These are phyloP conservation scores for Alternaria ventricosa DNA, from an alignment of 2,329 filamentous ascomycete genomes.

Conservation along the genomic window DNA sequence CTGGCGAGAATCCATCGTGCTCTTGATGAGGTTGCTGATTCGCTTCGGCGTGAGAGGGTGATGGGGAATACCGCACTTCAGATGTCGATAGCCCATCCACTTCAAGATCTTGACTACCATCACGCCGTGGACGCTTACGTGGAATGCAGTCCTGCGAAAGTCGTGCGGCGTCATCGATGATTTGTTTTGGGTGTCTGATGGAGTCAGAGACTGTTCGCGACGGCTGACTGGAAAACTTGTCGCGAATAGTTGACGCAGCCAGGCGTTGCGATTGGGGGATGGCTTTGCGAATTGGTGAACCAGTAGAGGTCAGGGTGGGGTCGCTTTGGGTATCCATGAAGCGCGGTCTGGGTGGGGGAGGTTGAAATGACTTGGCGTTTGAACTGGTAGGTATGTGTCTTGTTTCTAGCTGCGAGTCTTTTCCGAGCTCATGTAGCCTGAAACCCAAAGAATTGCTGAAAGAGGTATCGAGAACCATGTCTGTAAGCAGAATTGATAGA, in stretches of 20 bases:
- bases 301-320: background rate
- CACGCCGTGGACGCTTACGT: background rate
- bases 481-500: background rate
- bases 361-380: background rate
- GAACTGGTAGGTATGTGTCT: background rate
- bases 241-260: background rate
- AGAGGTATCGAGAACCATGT: background rate
- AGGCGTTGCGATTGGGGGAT: background rate
- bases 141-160: background rate
- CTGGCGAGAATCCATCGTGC: background rate
- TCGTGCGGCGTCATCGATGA: background rate
- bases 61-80: background rate
- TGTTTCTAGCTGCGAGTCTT: background rate
- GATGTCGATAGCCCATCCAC: background rate
- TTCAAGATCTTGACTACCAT: background rate
- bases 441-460: background rate
- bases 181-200: background rate
- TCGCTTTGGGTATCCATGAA: background rate
- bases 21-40: background rate
- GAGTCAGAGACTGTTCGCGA: background rate
- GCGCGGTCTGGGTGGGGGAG: background rate
- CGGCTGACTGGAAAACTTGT: background rate
- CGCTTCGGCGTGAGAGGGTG: background rate
- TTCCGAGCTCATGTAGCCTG: background rate
- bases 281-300: background rate